A percentile compares a stretch with the other conserved stretches of the same genome.
Evolutionary conservation across 495 filamentous ascomycete genomes (phyloP).

Genomic region (Talaromyces borbonicus): DNA sequence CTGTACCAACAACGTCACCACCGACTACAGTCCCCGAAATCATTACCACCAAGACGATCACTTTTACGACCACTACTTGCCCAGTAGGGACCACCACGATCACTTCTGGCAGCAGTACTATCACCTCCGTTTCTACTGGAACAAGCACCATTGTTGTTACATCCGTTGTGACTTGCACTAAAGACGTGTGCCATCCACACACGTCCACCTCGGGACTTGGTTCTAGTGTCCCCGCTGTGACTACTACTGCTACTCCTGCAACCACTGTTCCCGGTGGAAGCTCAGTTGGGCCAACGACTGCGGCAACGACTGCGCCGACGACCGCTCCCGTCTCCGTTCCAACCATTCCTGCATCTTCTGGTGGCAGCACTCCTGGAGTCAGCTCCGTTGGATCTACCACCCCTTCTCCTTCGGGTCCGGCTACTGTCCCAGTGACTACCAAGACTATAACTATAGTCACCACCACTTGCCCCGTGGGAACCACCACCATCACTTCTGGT

Average conservation of each 20-base stretch:
- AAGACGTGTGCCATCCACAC: conserved; percentile 7
- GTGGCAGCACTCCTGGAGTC: too few species aligned
- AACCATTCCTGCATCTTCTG: too few species aligned
- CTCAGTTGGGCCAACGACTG: not conserved
- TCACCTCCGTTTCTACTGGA: not conserved
- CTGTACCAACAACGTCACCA: not conserved
- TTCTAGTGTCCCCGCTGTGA: not conserved
- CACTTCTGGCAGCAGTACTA: not conserved
- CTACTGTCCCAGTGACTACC: not conserved
- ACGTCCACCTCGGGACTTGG: not conserved
- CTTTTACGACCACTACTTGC: conserved; percentile 11
- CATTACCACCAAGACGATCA: conserved; percentile 6
- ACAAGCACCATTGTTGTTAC: conserved; percentile 4
- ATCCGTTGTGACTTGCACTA: conserved; percentile 6
- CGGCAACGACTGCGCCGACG: too few species aligned
- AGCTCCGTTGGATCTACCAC: not conserved
- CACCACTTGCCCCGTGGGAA: conserved; percentile 7
- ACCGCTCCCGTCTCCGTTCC: too few species aligned
- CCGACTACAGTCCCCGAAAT: not conserved
- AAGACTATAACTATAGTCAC: conserved; percentile 8
- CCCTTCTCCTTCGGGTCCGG: not conserved
- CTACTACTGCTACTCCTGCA: not conserved
- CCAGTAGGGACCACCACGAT: conserved; percentile 1
- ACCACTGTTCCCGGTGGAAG: too few species aligned
- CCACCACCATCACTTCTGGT: conserved; percentile 2